Evolutionary conservation across 495 filamentous ascomycete species (phyloP).

Genomic region (Amphirosellinia nigrospora): DNA sequence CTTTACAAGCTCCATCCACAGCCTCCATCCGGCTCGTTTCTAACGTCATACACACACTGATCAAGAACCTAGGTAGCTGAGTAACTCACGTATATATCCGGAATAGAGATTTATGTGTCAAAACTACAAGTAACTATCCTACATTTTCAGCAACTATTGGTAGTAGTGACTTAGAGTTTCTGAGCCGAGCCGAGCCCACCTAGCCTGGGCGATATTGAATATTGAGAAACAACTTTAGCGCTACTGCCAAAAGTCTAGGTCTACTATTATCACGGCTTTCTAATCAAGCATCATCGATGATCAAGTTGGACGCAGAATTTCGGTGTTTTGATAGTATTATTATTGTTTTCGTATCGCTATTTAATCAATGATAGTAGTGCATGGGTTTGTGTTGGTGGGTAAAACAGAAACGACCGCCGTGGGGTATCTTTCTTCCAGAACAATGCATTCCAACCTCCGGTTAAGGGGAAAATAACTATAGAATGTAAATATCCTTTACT

Average conservation of each 20-base stretch:
- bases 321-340: neutral
- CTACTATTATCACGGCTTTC: neutral
- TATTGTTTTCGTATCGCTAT: conserved; percentile 16
- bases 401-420: conserved; percentile 28
- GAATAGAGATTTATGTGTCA: conserved; percentile 6
- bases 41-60: neutral
- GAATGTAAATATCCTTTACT: conserved; percentile 6
- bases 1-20: conserved; percentile 6
- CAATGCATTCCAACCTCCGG: conserved; percentile 24
- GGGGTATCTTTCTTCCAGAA: conserved; percentile 29
- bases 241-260: neutral
- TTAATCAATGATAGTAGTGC: conserved; percentile 5
- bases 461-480: conserved; percentile 13
- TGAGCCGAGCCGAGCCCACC: neutral
- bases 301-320: neutral
- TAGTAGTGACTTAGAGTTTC: neutral
- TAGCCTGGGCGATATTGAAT: neutral
- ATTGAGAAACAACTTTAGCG: neutral
- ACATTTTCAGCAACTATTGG: neutral
- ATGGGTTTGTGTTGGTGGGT: conserved; percentile 15
- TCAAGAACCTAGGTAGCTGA: neutral
- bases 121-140: neutral
- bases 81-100: neutral
- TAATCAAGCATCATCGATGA: neutral
- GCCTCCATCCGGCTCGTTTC: conserved; percentile 12